Evolutionary conservation across 192 early-diverging fungal species (phyloP).

Genomic region (Jimgerdemannia lactiflua): DNA sequence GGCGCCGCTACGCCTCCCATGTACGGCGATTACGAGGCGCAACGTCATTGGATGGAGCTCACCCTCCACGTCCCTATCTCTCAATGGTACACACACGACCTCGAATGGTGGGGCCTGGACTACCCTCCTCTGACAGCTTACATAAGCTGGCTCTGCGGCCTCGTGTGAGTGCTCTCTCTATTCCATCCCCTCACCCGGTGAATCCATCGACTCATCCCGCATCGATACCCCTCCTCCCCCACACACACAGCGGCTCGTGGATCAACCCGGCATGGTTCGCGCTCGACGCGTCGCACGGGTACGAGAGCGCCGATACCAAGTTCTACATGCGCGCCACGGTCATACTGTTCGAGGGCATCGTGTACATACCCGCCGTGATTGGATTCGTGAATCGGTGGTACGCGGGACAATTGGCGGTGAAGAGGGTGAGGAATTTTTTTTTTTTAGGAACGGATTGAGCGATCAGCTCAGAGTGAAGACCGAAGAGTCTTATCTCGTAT

Average conservation of each 20-base stretch:
- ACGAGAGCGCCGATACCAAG: slow-evolving; percentile 69
- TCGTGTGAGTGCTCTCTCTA: slow-evolving; percentile 46
- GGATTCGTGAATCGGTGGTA: slow-evolving; percentile 56
- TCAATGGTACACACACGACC: slow-evolving; percentile 89
- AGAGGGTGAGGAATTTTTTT: background rate
- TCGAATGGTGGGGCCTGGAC: slow-evolving; percentile 94
- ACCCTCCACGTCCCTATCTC: slow-evolving; percentile 72
- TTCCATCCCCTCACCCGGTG: no score
- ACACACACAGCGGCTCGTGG: slow-evolving; percentile 53
- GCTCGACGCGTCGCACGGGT: slow-evolving; percentile 81
- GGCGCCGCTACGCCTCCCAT: slow-evolving; percentile 70
- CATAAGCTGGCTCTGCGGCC: slow-evolving; percentile 84
- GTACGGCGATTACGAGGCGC: slow-evolving; percentile 97
- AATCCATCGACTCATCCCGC: background rate
- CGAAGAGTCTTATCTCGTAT: slow-evolving; percentile 32
- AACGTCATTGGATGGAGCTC: slow-evolving; percentile 98
- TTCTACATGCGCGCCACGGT: slow-evolving; percentile 92
- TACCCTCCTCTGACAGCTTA: slow-evolving; percentile 97
- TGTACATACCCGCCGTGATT: slow-evolving; percentile 79
- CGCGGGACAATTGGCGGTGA: slow-evolving; percentile 26
- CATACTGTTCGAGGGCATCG: slow-evolving; percentile 64
- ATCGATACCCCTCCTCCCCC: background rate
- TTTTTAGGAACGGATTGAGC: no score
- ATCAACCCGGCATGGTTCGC: slow-evolving; percentile 87
- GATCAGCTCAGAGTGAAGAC: background rate